phyloP scores from a whole-genome alignment of 345 rosid species.

The Populus tremula region DNA sequence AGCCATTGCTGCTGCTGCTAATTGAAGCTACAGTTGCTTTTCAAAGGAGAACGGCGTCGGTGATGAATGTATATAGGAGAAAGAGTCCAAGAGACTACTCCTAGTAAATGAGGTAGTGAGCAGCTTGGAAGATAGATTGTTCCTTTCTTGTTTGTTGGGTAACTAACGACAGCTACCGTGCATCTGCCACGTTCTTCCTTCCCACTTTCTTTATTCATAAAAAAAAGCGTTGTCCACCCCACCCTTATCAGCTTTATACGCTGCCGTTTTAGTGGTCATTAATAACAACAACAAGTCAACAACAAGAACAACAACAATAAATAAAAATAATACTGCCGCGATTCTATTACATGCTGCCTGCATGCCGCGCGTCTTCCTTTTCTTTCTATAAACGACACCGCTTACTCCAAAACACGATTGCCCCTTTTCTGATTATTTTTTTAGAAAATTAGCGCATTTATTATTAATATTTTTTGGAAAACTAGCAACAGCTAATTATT shows the following conservation, averaged over 20 bases:
- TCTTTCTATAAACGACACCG: background rate
- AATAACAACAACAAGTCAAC: background rate
- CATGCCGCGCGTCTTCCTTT: background rate
- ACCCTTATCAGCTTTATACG: background rate
- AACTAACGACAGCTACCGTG: background rate
- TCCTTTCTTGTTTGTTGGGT: background rate
- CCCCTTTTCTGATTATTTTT: too few species aligned
- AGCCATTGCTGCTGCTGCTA: constrained; percentile 39
- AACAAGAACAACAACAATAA: too few species aligned
- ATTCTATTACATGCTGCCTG: background rate
- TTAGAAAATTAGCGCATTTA: too few species aligned
- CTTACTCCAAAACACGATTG: background rate
- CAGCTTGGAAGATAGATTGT: background rate
- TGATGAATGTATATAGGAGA: background rate
- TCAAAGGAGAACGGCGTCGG: background rate
- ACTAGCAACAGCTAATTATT: too few species aligned
- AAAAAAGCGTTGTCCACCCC: background rate
- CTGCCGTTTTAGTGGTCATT: background rate
- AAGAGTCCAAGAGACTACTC: background rate
- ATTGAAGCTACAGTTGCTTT: background rate
- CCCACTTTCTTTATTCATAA: background rate
- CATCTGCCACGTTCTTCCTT: background rate
- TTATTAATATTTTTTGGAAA: too few species aligned
- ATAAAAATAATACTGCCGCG: too few species aligned
- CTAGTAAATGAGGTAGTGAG: background rate